phyloP scores from a whole-genome alignment of 345 rosid genomes.

The Capsella bursapastoris region DNA sequence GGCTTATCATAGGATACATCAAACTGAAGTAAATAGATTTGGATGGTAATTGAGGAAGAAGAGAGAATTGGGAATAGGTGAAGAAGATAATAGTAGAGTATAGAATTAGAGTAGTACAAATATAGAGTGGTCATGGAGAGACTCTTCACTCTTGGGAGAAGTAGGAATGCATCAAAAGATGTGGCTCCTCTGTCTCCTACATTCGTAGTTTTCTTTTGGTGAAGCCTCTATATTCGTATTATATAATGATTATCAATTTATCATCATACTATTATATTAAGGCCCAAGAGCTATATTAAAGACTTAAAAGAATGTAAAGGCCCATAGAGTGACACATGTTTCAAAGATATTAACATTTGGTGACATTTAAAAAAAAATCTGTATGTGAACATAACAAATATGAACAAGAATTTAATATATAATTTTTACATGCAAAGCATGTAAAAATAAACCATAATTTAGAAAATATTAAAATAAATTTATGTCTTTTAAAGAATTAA shows the following conservation, averaged over 20 bases:
- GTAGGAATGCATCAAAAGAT: slow-evolving; percentile 42
- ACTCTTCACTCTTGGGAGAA: slow-evolving; percentile 29
- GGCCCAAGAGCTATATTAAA: slow-evolving; percentile 22
- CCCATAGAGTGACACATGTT: neutral
- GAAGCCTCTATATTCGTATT: neutral
- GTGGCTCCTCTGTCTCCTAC: slow-evolving; percentile 5
- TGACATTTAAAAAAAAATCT: too few species aligned
- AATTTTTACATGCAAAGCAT: neutral
- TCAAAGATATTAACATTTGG: neutral
- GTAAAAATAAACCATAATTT: neutral
- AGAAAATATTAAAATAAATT: neutral
- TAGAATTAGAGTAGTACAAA: slow-evolving; percentile 26
- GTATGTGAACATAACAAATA: neutral
- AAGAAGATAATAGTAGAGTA: slow-evolving; percentile 24
- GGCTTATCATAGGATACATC: neutral
- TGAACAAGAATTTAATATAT: too few species aligned
- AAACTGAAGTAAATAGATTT: neutral
- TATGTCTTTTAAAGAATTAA: neutral
- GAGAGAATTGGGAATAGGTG: slow-evolving; percentile 19
- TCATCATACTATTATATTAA: neutral
- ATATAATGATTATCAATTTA: neutral
- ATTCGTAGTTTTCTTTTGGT: too few species aligned
- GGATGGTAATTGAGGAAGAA: neutral
- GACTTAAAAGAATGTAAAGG: neutral
- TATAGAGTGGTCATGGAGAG: slow-evolving; percentile 22